Evolutionary conservation across 2,329 filamentous ascomycete species (phyloP).

Genomic region (Calonectria pseudoreteaudii): DNA sequence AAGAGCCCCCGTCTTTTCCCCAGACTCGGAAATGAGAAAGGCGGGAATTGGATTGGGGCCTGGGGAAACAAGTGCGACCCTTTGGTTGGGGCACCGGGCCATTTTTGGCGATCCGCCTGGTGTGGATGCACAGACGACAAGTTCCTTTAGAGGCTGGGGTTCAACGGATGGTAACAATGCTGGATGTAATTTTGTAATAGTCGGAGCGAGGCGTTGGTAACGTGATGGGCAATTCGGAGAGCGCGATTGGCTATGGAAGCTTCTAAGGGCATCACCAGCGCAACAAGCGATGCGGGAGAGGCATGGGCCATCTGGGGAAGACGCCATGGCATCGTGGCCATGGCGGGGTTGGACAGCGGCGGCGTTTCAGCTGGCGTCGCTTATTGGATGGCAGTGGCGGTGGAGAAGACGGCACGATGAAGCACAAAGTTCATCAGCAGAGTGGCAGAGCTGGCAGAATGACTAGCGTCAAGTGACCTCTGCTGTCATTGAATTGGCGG

Average conservation of each 20-base stretch:
- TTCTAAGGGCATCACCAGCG: background rate
- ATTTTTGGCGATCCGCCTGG: background rate
- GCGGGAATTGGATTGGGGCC: background rate
- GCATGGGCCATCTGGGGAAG: constrained; percentile 16
- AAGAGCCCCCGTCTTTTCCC: constrained; percentile 22
- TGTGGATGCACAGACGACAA: constrained; percentile 15
- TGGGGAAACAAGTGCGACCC: background rate
- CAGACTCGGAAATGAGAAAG: constrained; percentile 13
- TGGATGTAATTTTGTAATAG: constrained; percentile 22
- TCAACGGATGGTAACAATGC: background rate
- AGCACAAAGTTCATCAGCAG: constrained; percentile 9
- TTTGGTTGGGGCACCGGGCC: constrained; percentile 5
- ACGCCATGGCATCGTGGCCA: constrained; percentile 19
- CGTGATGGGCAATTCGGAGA: constrained; percentile 10
- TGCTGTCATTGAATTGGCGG: constrained; percentile 3
- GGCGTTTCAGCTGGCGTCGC: constrained; percentile 1
- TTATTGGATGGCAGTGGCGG: constrained; percentile 9
- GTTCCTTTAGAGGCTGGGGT: constrained; percentile 13
- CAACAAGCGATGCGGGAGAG: constrained; percentile 9
- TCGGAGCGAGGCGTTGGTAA: constrained; percentile 21
- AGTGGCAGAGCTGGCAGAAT: constrained; percentile 6
- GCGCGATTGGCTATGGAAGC: constrained; percentile 15
- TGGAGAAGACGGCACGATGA: constrained; percentile 15
- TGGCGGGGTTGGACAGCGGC: constrained; percentile 15
- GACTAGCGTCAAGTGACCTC: constrained; percentile 23